Evolutionary conservation across 805 yeast genomes (phyloP), one percentile per base, ranked within the genome.

Genomic region (Candida endomychidarum): DNA sequence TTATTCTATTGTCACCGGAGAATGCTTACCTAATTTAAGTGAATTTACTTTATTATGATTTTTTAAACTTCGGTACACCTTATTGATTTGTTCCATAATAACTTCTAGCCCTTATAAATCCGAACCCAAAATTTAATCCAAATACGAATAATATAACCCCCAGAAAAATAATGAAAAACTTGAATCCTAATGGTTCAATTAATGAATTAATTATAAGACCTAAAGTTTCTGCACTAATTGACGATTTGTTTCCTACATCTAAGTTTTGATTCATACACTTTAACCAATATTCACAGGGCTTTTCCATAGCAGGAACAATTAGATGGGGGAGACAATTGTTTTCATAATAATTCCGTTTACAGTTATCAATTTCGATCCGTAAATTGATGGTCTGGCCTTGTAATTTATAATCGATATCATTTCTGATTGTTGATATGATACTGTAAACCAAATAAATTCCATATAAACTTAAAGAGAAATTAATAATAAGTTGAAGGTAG

Each of bases 161-260:
- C 3, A 67, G 48, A 9, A 76, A 52, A 3, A 80, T 69, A 3
- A 69, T 23, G 32, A 80, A 65, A 14, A 83, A 77, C 54, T 82
- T 80, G 46, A 73, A 60, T 3, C 86, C 81, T 31, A 85, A 69
- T 0, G 88, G 89, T 47, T 83, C 86, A 14, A 83, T 67, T 40
- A 84, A 65, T 0, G 83, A 75, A 50, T 82, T 81, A 8, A 83
- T 49, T 11, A 83, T 63, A 35, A 76, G 60, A 0, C 89, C 90
- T 2, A 84, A 49, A 0, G 83, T 74, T 40, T 77, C 79, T 1
- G 86, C 86, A 43, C 80, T 74, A 9, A 83, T 64, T 31, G 72
- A 68, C 1, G 86, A 70, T 26, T 53, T 55, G 49, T 79, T 72
- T 3, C 81, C 78, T 1, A 71, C 65, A 40, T 57, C 47, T 52